phyloP scores from a whole-genome alignment of 495 filamentous ascomycete species.

The Staphylotrichum tortipilum region DNA sequence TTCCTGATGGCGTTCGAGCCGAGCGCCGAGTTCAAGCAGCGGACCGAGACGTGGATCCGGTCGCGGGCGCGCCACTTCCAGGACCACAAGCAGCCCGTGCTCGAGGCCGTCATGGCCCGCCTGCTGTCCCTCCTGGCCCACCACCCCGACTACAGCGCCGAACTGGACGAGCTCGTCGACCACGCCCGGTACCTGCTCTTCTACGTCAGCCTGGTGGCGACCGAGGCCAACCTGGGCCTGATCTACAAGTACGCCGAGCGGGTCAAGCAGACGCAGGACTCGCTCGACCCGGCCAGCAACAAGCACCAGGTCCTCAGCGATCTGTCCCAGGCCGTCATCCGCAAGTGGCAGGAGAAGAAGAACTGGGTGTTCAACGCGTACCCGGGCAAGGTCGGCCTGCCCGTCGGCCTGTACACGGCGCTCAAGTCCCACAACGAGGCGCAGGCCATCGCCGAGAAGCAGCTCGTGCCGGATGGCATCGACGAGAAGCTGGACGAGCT shows the following conservation, averaged over 20 bases:
- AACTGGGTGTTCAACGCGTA: constrained; percentile 74
- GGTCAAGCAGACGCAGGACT: constrained; percentile 82
- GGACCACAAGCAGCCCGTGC: constrained; percentile 48
- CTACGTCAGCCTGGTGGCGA: constrained; percentile 76
- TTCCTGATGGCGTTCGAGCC: constrained; percentile 92
- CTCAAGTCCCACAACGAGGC: constrained; percentile 70
- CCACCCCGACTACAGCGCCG: constrained; percentile 78
- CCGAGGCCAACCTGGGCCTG: constrained; percentile 73
- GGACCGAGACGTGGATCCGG: constrained; percentile 78
- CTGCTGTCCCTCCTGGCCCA: constrained; percentile 83
- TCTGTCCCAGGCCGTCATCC: constrained; percentile 71
- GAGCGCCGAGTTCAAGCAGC: constrained; percentile 52
- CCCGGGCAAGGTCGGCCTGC: constrained; percentile 71
- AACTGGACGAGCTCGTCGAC: constrained; percentile 62
- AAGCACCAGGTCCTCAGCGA: constrained; percentile 84
- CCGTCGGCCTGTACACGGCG: constrained; percentile 63
- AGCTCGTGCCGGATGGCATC: constrained; percentile 71
- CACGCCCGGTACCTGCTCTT: constrained; percentile 80
- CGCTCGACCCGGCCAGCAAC: constrained; percentile 52
- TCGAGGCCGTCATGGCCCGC: constrained; percentile 80
- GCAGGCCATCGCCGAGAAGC: constrained; percentile 73
- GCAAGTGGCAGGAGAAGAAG: constrained; percentile 70
- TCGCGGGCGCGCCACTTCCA: constrained; percentile 56
- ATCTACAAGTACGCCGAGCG: constrained; percentile 90
- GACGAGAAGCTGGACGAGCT: constrained; percentile 68